Evolutionary conservation across 345 rosid genomes (phyloP), one percentile per base, ranked within the genome.

Genomic region (Syzygium grande): DNA sequence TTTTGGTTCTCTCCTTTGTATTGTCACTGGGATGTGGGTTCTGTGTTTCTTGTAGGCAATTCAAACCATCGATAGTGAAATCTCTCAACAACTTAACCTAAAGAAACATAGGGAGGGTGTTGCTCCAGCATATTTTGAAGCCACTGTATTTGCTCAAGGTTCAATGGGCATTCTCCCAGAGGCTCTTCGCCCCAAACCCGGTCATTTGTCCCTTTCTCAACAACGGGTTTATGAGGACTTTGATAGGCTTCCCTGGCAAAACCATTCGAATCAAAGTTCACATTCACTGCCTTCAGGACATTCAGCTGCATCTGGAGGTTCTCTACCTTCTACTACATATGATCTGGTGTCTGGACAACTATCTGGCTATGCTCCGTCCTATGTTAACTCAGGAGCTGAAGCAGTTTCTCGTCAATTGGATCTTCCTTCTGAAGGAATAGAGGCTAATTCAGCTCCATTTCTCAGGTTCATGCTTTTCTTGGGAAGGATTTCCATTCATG

Each of bases 181-280:
- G 90, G 94, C 99, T 54, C 97, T 98, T 51, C 97, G 99, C 59
- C 99, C 98, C 27, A 96, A 96, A 88, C 98, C 99, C 43, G 99
- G 99, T 84, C 98, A 98, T 65, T 91, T 96, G 88, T 93, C 99
- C 38, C 80, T 91, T 59, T 93, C 99, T 90, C 99, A 96, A 87
- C 98, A 96, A 93, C 93, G 99, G 87, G 99, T 98, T 90, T 98
- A 98, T 84, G 99, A 98, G 99, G 99, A 98, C 88, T 98, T 98
- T 89, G 96, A 96, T 91, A 95, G 98, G 90, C 96, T 96, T 92
- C 99, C 99, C 54, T 96, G 94, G 99, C 99, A 96, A 93, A 98
- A 93, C 86, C 99, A 95, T 86, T 95, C 99, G 63, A 91, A 89
- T 90, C 97, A 94, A 89, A 91, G 90, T 43, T 90, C 98, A 38